Percentiles rank a stretch among this genome's conserved stretches.
These are phyloP conservation scores for Wickerhamiella slavikovae DNA, from an alignment of 805 yeast genomes.

Conservation along the genomic window DNA sequence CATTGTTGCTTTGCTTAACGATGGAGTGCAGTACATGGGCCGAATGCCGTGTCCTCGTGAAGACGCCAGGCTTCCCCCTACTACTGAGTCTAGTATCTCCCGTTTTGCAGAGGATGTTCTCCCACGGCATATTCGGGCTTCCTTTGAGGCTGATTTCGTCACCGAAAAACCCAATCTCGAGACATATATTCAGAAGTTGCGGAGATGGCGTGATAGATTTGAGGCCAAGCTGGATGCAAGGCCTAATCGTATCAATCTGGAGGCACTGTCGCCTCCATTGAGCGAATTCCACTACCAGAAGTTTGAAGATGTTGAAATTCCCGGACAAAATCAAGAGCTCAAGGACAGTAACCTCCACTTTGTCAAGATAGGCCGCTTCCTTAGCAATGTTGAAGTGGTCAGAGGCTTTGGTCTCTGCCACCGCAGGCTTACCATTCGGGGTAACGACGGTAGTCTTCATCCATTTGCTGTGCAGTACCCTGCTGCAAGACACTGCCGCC, in stretches of 20 bases:
- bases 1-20: conserved; percentile 79
- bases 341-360: conserved; percentile 81
- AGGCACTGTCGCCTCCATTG: conserved; percentile 81
- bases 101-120: conserved; percentile 84
- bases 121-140: conserved; percentile 72
- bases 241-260: conserved; percentile 59
- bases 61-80: conserved; percentile 73
- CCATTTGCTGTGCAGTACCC: conserved; percentile 95
- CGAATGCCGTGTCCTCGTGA: conserved; percentile 72
- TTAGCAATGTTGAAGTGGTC: conserved; percentile 72
- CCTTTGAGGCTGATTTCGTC: conserved; percentile 82
- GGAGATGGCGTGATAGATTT: conserved; percentile 82
- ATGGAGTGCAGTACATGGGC: conserved; percentile 78
- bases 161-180: conserved; percentile 73
- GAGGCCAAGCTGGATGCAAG: conserved; percentile 83
- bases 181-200: conserved; percentile 57
- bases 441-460: conserved; percentile 82
- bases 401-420: conserved; percentile 83
- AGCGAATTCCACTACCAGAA: conserved; percentile 96
- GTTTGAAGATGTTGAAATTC: conserved; percentile 92
- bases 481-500: conserved; percentile 89
- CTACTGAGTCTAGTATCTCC: conserved; percentile 72
- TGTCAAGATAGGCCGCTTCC: conserved; percentile 77
- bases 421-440: conserved; percentile 72
- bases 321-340: conserved; percentile 84